Conservation (phyloP, 805 yeast species). For the Priceomyces carsonii region DNA sequence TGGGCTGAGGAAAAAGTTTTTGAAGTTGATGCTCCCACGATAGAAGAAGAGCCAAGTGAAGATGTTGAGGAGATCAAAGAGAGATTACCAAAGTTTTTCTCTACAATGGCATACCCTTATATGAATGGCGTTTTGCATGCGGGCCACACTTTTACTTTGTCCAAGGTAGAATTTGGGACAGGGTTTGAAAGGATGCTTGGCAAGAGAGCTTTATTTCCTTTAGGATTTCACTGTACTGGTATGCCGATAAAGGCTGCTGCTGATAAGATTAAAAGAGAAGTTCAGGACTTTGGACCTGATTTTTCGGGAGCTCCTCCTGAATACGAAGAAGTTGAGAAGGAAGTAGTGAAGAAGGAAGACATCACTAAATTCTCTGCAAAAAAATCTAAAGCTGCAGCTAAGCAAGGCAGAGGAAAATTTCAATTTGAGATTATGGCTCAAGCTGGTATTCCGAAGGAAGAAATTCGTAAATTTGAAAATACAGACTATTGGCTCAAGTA, state of each 20-base stretch:
- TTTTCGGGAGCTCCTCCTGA: conserved; percentile 68
- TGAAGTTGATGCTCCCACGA: conserved; percentile 84
- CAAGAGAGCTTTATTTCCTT: conserved; percentile 87
- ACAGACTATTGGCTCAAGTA: conserved; percentile 86
- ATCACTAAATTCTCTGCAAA: conserved; percentile 89
- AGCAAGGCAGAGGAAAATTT: conserved; percentile 89
- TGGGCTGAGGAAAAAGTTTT: conserved; percentile 89
- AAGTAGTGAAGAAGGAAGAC: conserved; percentile 57
- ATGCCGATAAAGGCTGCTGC: conserved; percentile 97
- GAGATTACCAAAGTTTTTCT: conserved; percentile 82
- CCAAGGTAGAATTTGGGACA: conserved; percentile 87
- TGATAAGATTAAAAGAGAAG: conserved; percentile 89
- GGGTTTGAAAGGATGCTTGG: conserved; percentile 97
- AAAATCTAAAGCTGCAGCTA: conserved; percentile 91
- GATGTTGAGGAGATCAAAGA: conserved; percentile 69
- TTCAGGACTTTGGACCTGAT: conserved; percentile 85
- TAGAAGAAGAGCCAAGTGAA: conserved; percentile 53
- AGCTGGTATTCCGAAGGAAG: conserved; percentile 82
- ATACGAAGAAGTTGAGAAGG: conserved; percentile 48
- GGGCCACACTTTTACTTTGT: conserved; percentile 93
- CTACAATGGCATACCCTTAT: conserved; percentile 97
- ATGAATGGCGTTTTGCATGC: conserved; percentile 99
- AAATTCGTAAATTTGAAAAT: conserved; percentile 85
- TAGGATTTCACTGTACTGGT: conserved; percentile 99
- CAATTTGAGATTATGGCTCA: conserved; percentile 97